Conservation (phyloP, 2,329 filamentous ascomycete species). For the Blastomyces parvus region DNA sequence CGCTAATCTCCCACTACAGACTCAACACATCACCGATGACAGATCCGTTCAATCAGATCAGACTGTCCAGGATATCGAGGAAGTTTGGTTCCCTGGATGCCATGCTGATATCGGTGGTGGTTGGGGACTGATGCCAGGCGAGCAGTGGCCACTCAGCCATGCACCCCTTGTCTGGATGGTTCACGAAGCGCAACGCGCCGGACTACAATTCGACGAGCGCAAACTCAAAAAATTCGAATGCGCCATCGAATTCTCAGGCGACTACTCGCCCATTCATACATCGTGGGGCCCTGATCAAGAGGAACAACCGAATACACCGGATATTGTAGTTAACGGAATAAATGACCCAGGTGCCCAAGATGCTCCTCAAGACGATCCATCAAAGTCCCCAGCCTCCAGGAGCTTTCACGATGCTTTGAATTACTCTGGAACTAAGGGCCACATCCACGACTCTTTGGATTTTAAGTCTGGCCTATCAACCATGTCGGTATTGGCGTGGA, state of each 20-base stretch:
- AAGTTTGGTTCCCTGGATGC: constrained; percentile 49
- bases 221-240: constrained; percentile 61
- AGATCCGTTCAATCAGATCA: constrained; percentile 21
- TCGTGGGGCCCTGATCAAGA: neutral
- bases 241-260: constrained; percentile 37
- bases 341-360: constrained; percentile 5
- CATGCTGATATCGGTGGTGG: constrained; percentile 49
- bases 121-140: constrained; percentile 33
- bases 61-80: constrained; percentile 38
- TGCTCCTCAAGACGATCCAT: constrained; percentile 16
- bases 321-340: constrained; percentile 7
- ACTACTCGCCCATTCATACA: constrained; percentile 29
- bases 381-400: constrained; percentile 23
- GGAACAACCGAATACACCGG: neutral
- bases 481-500: constrained; percentile 57
- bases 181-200: constrained; percentile 49
- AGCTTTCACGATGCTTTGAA: constrained; percentile 52
- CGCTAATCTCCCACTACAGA: neutral
- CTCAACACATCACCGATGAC: neutral
- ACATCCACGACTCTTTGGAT: constrained; percentile 61
- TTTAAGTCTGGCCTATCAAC: constrained; percentile 51
- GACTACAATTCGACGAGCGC: constrained; percentile 58
- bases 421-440: constrained; percentile 43
- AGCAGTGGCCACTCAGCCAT: constrained; percentile 36
- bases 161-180: constrained; percentile 48